Conservation (phyloP, 371 early-diverging fungal species). For the Fennellomyces sp. region DNA sequence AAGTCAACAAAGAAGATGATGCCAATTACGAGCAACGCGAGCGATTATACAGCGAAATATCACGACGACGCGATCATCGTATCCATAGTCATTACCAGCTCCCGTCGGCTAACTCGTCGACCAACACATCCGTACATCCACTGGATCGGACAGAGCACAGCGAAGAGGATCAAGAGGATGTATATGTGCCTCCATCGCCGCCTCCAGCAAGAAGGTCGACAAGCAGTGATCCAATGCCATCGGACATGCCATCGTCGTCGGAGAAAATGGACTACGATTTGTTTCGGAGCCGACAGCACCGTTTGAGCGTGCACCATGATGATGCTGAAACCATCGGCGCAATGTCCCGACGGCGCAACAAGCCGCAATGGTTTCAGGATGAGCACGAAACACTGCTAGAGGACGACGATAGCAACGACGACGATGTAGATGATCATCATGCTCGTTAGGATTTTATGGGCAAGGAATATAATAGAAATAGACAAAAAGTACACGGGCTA, state of each 20-base stretch:
- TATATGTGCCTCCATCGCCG: slow-evolving; percentile 12
- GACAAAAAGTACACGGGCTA: neutral
- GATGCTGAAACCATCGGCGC: neutral
- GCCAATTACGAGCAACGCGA: slow-evolving; percentile 7
- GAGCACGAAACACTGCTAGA: neutral
- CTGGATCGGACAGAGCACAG: slow-evolving; percentile 10
- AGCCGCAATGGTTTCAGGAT: slow-evolving; percentile 1
- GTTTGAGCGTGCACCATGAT: neutral
- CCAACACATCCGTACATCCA: slow-evolving; percentile 9
- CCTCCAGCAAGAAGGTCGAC: neutral
- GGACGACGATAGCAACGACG: neutral
- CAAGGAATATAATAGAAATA: neutral
- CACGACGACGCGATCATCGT: slow-evolving; percentile 5
- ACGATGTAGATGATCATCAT: neutral
- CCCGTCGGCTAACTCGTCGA: neutral
- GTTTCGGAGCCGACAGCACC: neutral
- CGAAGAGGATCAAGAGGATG: neutral
- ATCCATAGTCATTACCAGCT: neutral
- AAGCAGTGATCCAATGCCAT: neutral
- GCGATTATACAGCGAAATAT: slow-evolving; percentile 12
- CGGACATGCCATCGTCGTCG: neutral
- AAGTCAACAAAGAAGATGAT: neutral
- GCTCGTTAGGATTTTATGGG: neutral
- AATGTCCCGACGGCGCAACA: slow-evolving; percentile 5
- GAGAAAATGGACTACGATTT: slow-evolving; percentile 16